Evolutionary conservation across 352 stramenopile species (phyloP).

Genomic region (Phytophthora constricta): DNA sequence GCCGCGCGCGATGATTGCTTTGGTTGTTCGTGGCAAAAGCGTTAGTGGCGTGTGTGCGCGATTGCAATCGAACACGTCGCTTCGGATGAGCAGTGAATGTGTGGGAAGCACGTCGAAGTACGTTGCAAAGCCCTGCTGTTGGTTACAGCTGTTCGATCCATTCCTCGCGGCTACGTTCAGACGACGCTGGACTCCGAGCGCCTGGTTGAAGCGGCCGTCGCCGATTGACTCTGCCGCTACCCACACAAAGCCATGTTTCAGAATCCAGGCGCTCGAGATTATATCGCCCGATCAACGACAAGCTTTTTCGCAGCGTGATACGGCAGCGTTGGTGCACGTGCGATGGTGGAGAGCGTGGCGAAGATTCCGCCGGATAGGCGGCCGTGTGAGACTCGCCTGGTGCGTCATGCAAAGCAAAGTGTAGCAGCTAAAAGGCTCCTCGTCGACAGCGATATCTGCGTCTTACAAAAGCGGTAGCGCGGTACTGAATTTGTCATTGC

Average conservation of each 20-base stretch:
- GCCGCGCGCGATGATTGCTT: too few species aligned
- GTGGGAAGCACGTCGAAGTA: slow-evolving; percentile 20
- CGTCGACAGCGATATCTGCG: too few species aligned
- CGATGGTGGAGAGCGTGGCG: too few species aligned
- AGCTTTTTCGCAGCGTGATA: slow-evolving; percentile 16
- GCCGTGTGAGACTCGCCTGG: too few species aligned
- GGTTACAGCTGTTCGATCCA: slow-evolving; percentile 32
- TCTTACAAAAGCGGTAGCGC: too few species aligned
- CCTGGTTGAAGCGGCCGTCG: slow-evolving; percentile 7
- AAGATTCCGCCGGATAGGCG: too few species aligned
- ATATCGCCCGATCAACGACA: slow-evolving; percentile 18
- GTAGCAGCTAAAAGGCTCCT: too few species aligned
- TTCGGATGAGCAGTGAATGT: slow-evolving; percentile 32
- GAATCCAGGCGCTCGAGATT: slow-evolving; percentile 25
- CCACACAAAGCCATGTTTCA: slow-evolving; percentile 15
- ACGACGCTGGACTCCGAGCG: slow-evolving; percentile 20
- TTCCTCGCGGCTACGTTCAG: slow-evolving; percentile 6
- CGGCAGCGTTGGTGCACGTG: background rate
- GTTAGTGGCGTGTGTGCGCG: slow-evolving; percentile 1
- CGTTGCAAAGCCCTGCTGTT: slow-evolving; percentile 4
- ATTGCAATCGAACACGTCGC: slow-evolving; percentile 4
- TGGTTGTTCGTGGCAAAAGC: too few species aligned
- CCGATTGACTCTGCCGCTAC: background rate
- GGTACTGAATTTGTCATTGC: too few species aligned
- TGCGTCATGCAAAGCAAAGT: too few species aligned